Evolutionary conservation across 2,329 filamentous ascomycete species (phyloP), one percentile per base, ranked within the genome.

Genomic region (Trichophyton mentagrophytes): DNA sequence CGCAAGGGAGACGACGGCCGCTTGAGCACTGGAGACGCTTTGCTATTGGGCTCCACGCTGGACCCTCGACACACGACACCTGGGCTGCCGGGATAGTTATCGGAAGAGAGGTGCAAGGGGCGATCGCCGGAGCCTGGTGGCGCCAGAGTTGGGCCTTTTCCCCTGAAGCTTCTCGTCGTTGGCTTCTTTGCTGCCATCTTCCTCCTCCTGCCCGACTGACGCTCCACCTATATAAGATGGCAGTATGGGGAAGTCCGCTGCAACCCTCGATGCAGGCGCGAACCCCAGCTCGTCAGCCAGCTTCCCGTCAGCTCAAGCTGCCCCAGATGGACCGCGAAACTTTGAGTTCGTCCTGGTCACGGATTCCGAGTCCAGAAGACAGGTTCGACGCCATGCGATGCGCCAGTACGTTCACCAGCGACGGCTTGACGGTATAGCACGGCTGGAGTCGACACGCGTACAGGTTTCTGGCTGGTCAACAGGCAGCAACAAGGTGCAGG

Each of bases 371-470:
- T 71, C 69, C 25, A 65, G 69, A 44, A 69, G 67, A 17, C 69
- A 71, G 63, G 69, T 71, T 42, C 69, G 69, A 22, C 69, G 69
- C 33, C 69, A 71, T 71, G 69, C 69, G n/a, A 71, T 71, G 69
- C 69, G 69, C 46, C 69, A 70, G 62, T 70, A 71, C 62, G 70
- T 71, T 66, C 69, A 69, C 51, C 66, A 70, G 61, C 66, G 69
- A 36, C 69, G 69, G 22, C 64, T 69, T 46, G 69, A 71, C 58
- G 68, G 69, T 57, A 71, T 71, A 60, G 68, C 69, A 58, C 66
- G 69, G 22, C 60, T 71, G 8, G 69, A 68, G 44, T 66, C 68
- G n/a, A 65, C 68, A 56, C 68, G 69, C 55, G 64, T 66, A 20
- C 66, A 67, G 53, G 62, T 67, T 42, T 61, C 66, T 25, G 67